phyloP scores from a whole-genome alignment of 2,329 filamentous ascomycete genomes.

The Ophiostoma montium region DNA sequence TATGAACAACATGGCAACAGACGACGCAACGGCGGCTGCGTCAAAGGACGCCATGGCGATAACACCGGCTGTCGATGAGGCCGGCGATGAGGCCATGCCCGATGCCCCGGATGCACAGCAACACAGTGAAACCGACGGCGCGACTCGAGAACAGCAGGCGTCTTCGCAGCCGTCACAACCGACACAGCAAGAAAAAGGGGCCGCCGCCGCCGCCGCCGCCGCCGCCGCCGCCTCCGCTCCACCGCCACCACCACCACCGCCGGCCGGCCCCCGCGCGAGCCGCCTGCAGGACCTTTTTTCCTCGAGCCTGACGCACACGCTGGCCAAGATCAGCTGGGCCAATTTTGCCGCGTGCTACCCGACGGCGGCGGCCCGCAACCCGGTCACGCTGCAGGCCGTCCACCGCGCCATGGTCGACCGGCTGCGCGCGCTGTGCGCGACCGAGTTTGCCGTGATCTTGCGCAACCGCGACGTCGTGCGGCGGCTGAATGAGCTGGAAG shows the following conservation, averaged over 20 bases:
- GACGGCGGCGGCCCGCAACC: conserved; percentile 37
- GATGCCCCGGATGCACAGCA: neutral
- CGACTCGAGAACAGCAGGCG: neutral
- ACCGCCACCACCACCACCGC: conserved; percentile 21
- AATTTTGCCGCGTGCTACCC: conserved; percentile 50
- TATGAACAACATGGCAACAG: conserved; percentile 3
- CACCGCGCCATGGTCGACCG: conserved; percentile 45
- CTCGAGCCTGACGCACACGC: conserved; percentile 36
- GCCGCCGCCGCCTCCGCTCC: too few relatives aligned
- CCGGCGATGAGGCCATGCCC: conserved; percentile 2
- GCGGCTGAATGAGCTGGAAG: conserved; percentile 45
- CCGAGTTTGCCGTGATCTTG: conserved; percentile 44
- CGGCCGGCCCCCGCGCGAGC: conserved; percentile 41
- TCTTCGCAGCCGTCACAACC: neutral
- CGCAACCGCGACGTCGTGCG: conserved; percentile 36
- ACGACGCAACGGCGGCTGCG: conserved; percentile 2
- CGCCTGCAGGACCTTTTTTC: conserved; percentile 41
- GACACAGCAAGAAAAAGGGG: neutral
- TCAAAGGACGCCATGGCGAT: neutral
- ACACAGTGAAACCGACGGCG: neutral
- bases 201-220: too few relatives aligned
- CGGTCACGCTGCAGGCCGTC: conserved; percentile 36
- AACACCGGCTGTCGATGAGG: neutral
- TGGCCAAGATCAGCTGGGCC: conserved; percentile 39
- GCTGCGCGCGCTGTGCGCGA: conserved; percentile 38